These are phyloP conservation scores for Acacia pycnantha DNA, from an alignment of 331 rosid genomes.

Conservation along the genomic window DNA sequence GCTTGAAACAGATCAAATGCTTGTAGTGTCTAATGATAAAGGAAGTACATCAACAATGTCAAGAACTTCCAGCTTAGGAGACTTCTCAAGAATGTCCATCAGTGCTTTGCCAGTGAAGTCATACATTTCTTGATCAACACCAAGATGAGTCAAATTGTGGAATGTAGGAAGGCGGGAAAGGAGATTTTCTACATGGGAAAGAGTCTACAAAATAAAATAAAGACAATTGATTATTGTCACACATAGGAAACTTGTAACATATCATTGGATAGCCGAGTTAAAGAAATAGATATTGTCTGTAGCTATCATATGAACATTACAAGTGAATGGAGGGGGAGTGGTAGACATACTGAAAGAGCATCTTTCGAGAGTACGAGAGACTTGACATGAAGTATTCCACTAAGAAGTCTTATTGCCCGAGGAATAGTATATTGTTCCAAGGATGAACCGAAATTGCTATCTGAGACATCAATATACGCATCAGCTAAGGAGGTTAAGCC, in stretches of 20 bases:
- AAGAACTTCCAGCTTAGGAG: conserved; percentile 17
- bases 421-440: not conserved
- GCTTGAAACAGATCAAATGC: not conserved
- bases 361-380: not conserved
- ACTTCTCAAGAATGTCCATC: not conserved
- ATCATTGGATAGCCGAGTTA: not conserved
- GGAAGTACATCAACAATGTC: conserved; percentile 17
- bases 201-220: not conserved
- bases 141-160: conserved; percentile 16
- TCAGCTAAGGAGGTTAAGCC: not conserved
- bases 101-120: not conserved
- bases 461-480: not conserved
- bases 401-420: not conserved
- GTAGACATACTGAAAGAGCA: not conserved
- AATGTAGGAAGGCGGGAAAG: not conserved
- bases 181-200: not conserved
- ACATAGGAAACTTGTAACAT: not conserved
- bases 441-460: not conserved
- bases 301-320: not conserved
- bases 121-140: not conserved
- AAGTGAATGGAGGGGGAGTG: not conserved
- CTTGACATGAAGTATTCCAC: not conserved
- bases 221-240: not conserved
- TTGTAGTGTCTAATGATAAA: not conserved
- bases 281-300: not conserved